Percentiles rank a stretch among this genome's conserved stretches.
Conservation (phyloP, 139 green algal genomes). For the Mychonastes homosphaera region DNA sequence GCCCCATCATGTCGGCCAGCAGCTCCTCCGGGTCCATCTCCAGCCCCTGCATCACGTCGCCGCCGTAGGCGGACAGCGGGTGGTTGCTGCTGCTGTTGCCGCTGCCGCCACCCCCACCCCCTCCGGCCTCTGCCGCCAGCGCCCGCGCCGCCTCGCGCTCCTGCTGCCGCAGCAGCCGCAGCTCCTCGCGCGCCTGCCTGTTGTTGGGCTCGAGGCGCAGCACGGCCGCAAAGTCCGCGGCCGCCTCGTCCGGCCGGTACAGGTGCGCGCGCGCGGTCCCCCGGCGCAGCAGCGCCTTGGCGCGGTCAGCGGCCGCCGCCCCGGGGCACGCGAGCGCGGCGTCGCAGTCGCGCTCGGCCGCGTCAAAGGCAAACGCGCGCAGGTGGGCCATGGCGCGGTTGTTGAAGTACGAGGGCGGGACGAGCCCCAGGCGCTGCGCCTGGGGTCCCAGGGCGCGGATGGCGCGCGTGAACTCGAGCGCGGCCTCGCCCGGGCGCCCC, state of each 20-base stretch:
- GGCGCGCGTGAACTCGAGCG: constrained; percentile 40
- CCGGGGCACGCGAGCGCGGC: constrained; percentile 20
- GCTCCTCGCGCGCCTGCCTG: constrained; percentile 42
- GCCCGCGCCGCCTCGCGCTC: no score
- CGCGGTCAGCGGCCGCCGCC: constrained; percentile 25
- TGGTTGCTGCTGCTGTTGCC: no score
- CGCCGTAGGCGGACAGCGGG: no score
- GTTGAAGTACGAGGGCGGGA: constrained; percentile 35
- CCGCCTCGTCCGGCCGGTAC: constrained; percentile 28
- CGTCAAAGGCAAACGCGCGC: constrained; percentile 39
- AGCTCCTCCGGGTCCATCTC: no score
- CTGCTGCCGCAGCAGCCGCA: no score
- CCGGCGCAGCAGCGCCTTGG: constrained; percentile 44
- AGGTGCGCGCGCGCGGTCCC: constrained; percentile 36
- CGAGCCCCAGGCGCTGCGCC: constrained; percentile 27
- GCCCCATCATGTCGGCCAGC: no score
- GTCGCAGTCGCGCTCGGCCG: constrained; percentile 48
- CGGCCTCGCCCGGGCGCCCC: constrained; percentile 23
- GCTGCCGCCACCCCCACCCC: no score
- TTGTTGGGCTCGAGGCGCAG: constrained; percentile 41
- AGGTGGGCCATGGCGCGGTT: constrained; percentile 47
- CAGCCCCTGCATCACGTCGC: no score
- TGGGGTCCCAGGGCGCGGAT: no score
- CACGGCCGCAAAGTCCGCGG: constrained; percentile 34
- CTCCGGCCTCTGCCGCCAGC: no score